A percentile compares a stretch with the other conserved stretches of the same genome.
These are phyloP conservation scores for Amoebophrya sp. DNA, from an alignment of 169 alveolate species.

Conservation along the genomic window DNA sequence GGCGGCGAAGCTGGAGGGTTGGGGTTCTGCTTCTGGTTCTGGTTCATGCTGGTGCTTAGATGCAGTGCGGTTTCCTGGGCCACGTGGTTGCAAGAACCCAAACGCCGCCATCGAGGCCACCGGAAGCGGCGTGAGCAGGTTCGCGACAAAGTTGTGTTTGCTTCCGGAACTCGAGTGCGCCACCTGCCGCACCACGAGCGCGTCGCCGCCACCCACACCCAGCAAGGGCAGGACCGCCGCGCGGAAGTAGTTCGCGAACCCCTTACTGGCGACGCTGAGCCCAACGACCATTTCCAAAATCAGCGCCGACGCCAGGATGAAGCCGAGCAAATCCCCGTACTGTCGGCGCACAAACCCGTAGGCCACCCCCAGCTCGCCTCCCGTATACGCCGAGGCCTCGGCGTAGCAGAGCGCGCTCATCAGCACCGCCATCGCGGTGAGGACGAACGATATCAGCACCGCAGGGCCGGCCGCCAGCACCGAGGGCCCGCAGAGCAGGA, in stretches of 20 bases:
- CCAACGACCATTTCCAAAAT: not conserved
- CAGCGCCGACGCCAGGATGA: not conserved
- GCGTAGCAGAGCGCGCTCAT: not conserved
- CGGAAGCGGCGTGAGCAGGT: too few relatives aligned
- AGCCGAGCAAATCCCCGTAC: not conserved
- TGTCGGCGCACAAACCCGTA: not conserved
- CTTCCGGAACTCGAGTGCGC: too few relatives aligned
- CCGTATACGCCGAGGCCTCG: not conserved
- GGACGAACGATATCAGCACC: not conserved
- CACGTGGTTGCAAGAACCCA: too few relatives aligned
- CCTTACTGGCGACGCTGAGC: not conserved
- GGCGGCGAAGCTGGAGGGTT: too few relatives aligned
- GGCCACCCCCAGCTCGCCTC: not conserved
- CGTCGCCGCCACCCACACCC: too few relatives aligned
- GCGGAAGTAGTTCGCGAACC: not conserved
- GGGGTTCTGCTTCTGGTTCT: too few relatives aligned
- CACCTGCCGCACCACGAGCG: too few relatives aligned
- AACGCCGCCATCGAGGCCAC: too few relatives aligned
- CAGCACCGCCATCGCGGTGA: not conserved
- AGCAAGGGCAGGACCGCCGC: not conserved
- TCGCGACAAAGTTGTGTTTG: too few relatives aligned
- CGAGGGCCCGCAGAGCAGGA: not conserved
- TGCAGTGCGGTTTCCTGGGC: too few relatives aligned
- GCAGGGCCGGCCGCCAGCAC: not conserved
- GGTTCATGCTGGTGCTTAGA: too few relatives aligned